Percentiles rank a stretch among this genome's conserved stretches.
Conservation (phyloP, 2,329 filamentous ascomycete genomes). For the Hypoxylon sp. region DNA sequence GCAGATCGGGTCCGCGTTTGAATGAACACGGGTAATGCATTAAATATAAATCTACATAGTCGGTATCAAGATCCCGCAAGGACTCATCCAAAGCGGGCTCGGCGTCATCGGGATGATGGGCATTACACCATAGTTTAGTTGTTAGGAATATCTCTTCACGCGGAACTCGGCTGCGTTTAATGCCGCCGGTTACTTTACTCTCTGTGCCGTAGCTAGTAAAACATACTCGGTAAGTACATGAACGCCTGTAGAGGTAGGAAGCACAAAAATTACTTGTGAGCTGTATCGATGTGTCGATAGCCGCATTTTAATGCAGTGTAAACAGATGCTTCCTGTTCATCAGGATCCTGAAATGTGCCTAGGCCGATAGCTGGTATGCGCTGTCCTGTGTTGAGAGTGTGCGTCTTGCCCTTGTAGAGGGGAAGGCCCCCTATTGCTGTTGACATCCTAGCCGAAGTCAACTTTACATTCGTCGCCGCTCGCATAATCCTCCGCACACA, state of each 20-base stretch:
- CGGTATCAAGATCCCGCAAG: not conserved
- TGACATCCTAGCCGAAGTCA: not conserved
- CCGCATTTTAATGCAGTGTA: conserved; percentile 52
- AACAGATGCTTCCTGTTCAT: conserved; percentile 50
- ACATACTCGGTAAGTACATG: not conserved
- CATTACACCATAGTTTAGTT: conserved; percentile 14
- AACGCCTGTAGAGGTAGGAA: not conserved
- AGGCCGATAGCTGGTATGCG: conserved; percentile 53
- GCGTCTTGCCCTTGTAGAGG: not conserved
- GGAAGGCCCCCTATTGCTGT: not conserved
- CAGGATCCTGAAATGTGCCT: conserved; percentile 53
- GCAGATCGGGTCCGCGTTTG: conserved; percentile 5
- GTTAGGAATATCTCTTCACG: conserved; percentile 9
- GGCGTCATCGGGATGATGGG: conserved; percentile 2
- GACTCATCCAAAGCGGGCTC: conserved; percentile 2
- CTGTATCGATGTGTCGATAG: conserved; percentile 53
- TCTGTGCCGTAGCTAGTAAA: not conserved
- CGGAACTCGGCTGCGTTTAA: conserved; percentile 1
- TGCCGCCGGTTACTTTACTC: conserved; percentile 4
- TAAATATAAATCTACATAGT: conserved; percentile 5
- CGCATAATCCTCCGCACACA: not conserved
- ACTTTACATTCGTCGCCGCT: not conserved
- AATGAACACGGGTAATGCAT: conserved; percentile 4
- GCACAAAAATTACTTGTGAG: not conserved
- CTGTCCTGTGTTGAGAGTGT: not conserved